Percentiles rank a stretch among this genome's conserved stretches.
Conservation (phyloP, 805 yeast species). For the Lachancea sp. region DNA sequence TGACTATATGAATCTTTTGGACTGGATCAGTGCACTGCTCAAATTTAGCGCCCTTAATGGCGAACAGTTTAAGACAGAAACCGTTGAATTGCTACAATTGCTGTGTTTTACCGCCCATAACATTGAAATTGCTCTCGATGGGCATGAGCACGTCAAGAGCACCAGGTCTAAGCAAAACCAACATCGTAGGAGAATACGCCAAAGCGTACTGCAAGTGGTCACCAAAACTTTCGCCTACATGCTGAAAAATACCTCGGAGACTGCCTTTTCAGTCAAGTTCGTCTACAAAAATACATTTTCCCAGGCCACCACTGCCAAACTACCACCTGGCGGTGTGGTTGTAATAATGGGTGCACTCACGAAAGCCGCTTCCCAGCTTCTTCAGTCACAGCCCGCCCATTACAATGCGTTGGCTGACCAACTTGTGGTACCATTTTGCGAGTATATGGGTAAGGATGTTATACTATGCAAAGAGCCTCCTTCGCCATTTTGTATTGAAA, state of each 20-base stretch:
- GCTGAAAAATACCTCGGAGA: slow-evolving; percentile 5
- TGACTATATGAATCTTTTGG: slow-evolving; percentile 50
- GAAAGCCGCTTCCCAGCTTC: slow-evolving; percentile 21
- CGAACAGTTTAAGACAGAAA: slow-evolving; percentile 24
- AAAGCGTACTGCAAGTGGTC: slow-evolving; percentile 31
- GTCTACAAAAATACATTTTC: not conserved
- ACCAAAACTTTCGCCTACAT: slow-evolving; percentile 21
- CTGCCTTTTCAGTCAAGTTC: slow-evolving; percentile 9
- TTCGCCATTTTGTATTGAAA: slow-evolving; percentile 36
- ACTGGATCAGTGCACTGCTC: slow-evolving; percentile 46
- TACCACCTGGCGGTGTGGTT: slow-evolving; percentile 33
- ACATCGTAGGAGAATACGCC: slow-evolving; percentile 38
- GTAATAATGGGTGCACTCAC: slow-evolving; percentile 36
- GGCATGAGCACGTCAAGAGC: slow-evolving; percentile 21
- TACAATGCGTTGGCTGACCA: slow-evolving; percentile 18
- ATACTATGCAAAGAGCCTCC: slow-evolving; percentile 43
- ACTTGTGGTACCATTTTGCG: slow-evolving; percentile 18
- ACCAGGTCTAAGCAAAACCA: slow-evolving; percentile 27
- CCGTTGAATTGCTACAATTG: slow-evolving; percentile 38
- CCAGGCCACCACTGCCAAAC: slow-evolving; percentile 13
- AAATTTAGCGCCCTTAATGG: slow-evolving; percentile 21
- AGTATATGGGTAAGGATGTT: slow-evolving; percentile 35
- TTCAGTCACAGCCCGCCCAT: slow-evolving; percentile 20
- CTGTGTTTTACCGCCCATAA: slow-evolving; percentile 30
- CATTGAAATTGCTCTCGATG: slow-evolving; percentile 23